A percentile compares a stretch with the other conserved stretches of the same genome.
These are phyloP conservation scores for Dichomitus squalens DNA, from an alignment of 1,284 basidiomycete genomes.

Conservation along the genomic window DNA sequence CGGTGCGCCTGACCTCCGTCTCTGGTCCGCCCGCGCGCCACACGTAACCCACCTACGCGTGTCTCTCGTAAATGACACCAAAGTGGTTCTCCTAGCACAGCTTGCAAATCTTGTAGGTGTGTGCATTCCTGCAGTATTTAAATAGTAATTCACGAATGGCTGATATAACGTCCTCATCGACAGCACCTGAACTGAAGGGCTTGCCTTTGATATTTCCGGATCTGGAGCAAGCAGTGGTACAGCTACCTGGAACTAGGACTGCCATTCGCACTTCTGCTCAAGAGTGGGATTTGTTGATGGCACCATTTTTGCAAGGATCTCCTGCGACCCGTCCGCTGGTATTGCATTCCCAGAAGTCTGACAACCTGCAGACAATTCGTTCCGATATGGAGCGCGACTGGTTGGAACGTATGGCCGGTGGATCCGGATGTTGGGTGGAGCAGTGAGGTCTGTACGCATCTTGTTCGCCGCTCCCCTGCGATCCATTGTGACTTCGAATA, in stretches of 20 bases:
- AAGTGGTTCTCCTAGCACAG: background rate
- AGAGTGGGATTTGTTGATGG: background rate
- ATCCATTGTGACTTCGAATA: too few relatives aligned
- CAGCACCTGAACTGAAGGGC: background rate
- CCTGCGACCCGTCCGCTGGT: background rate
- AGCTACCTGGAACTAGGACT: background rate
- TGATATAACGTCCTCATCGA: background rate
- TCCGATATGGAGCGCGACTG: background rate
- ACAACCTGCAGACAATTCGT: background rate
- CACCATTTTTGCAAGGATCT: background rate
- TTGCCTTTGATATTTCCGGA: background rate
- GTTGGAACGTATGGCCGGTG: background rate
- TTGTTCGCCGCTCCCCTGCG: too few relatives aligned
- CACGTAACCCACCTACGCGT: background rate
- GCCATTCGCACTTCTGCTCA: background rate
- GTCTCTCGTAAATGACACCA: background rate
- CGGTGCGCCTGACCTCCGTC: background rate
- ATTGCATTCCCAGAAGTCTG: background rate
- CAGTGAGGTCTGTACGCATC: too few relatives aligned
- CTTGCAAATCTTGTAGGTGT: background rate
- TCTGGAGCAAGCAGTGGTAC: background rate
- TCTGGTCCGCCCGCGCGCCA: background rate
- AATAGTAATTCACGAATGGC: background rate
- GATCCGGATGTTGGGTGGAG: too few relatives aligned
- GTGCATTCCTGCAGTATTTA: background rate